These are phyloP conservation scores for Martensiomyces pterosporus DNA, from an alignment of 192 early-diverging fungal species.

Conservation along the genomic window DNA sequence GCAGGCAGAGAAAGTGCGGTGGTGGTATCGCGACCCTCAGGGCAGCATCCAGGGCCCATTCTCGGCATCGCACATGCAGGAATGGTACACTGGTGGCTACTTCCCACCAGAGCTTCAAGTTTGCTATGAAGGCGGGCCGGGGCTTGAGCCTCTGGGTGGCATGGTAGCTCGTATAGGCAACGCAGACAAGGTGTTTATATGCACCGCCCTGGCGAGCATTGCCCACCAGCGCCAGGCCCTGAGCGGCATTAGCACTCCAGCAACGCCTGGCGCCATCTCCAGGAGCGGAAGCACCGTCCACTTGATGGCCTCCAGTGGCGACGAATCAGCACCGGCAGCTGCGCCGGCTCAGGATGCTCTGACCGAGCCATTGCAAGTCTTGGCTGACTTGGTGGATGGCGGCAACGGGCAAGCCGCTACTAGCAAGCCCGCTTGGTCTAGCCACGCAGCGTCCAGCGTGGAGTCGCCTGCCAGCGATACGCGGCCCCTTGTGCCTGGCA, in stretches of 20 bases:
- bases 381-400: not conserved
- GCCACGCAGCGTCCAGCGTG: not conserved
- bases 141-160: slow-evolving; percentile 73
- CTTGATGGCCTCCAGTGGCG: slow-evolving; percentile 1
- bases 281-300: slow-evolving; percentile 20
- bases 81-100: slow-evolving; percentile 87
- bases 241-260: slow-evolving; percentile 28
- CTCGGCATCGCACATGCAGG: slow-evolving; percentile 85
- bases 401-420: not conserved
- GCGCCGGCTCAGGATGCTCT: slow-evolving; percentile 1
- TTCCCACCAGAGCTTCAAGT: slow-evolving; percentile 79
- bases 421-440: too few species aligned
- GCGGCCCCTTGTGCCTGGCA: too few species aligned
- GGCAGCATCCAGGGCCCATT: slow-evolving; percentile 90
- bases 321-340: slow-evolving; percentile 1
- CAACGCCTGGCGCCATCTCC: slow-evolving; percentile 23
- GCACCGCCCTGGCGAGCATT: slow-evolving; percentile 25
- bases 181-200: slow-evolving; percentile 68
- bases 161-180: slow-evolving; percentile 64
- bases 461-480: not conserved
- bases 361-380: not conserved
- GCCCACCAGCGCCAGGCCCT: slow-evolving; percentile 7
- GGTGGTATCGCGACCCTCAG: slow-evolving; percentile 84
- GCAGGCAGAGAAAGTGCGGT: slow-evolving; percentile 47
- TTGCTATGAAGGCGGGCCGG: slow-evolving; percentile 68